Percentiles rank a stretch among this genome's conserved stretches.
These are phyloP conservation scores for Pestalotiopsis sp. DNA, from an alignment of 2,329 filamentous ascomycete genomes.

Conservation along the genomic window DNA sequence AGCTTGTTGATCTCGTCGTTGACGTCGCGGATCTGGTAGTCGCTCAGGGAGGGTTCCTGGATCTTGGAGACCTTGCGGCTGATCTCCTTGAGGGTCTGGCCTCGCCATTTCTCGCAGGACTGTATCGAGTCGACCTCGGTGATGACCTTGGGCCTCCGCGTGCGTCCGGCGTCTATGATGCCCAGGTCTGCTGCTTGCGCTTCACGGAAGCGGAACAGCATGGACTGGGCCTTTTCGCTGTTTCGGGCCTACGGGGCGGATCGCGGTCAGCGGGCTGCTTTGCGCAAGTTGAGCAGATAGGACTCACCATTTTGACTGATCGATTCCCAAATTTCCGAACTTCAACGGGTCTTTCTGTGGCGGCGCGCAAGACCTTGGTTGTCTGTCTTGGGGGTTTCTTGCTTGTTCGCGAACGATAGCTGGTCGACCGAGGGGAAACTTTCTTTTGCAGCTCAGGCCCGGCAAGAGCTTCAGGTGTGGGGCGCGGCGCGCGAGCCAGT, in stretches of 20 bases:
- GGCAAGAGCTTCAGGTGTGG: not conserved
- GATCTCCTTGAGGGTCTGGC: slow-evolving; percentile 95
- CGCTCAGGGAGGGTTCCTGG: slow-evolving; percentile 86
- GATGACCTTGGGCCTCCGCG: slow-evolving; percentile 88
- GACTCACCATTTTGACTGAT: slow-evolving; percentile 30
- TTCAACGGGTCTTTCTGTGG: not conserved
- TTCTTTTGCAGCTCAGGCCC: not conserved
- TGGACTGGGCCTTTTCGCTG: slow-evolving; percentile 97
- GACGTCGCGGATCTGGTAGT: slow-evolving; percentile 96
- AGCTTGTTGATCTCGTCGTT: slow-evolving; percentile 99
- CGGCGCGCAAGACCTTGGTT: not conserved
- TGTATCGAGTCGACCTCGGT: slow-evolving; percentile 84
- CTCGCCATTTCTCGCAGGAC: slow-evolving; percentile 95
- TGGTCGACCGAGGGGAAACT: not conserved
- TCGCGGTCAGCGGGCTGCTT: slow-evolving; percentile 10
- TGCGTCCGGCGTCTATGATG: slow-evolving; percentile 90
- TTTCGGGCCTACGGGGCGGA: slow-evolving; percentile 74
- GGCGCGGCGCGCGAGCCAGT: not conserved
- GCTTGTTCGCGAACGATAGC: not conserved
- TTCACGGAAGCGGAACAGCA: slow-evolving; percentile 99
- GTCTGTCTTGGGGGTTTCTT: not conserved
- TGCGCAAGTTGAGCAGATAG: not conserved
- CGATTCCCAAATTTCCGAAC: not conserved
- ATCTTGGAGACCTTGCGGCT: slow-evolving; percentile 96
- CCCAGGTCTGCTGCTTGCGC: slow-evolving; percentile 94